phyloP scores from a whole-genome alignment of 2,329 filamentous ascomycete species.

The Myriosclerotinia duriaeana region DNA sequence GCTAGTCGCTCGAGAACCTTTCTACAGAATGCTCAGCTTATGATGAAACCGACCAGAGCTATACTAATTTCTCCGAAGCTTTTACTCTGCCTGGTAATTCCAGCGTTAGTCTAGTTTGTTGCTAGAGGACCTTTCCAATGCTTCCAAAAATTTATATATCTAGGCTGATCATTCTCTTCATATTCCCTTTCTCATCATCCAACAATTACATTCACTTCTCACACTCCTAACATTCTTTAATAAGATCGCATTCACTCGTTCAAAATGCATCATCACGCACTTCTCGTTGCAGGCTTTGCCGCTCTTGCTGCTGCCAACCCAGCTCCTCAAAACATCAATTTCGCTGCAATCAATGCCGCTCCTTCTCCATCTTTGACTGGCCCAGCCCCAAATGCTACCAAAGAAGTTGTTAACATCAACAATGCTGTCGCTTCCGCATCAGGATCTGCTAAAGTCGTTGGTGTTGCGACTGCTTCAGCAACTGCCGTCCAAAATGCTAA shows the following conservation, averaged over 20 bases:
- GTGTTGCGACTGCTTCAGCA: constrained; percentile 4
- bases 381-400: constrained; percentile 4
- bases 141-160: constrained; percentile 12
- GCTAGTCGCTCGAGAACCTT: not conserved
- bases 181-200: constrained; percentile 11
- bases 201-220: constrained; percentile 1
- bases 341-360: constrained; percentile 21
- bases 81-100: not conserved
- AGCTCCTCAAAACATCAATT: constrained; percentile 27
- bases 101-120: not conserved
- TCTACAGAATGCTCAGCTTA: not conserved
- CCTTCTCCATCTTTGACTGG: constrained; percentile 5
- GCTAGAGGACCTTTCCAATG: not conserved
- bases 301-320: constrained; percentile 27
- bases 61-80: not conserved
- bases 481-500: not conserved
- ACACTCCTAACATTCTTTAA: constrained; percentile 23
- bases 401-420: not conserved
- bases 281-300: constrained; percentile 27
- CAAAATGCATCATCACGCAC: constrained; percentile 11
- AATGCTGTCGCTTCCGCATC: not conserved
- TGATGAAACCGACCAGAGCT: not conserved
- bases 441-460: constrained; percentile 8
- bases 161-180: constrained; percentile 2
- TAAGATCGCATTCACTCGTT: not conserved